Percentiles rank a stretch among this genome's conserved stretches.
These are phyloP conservation scores for Salvia rosmarinus DNA, from an alignment of 257 asterid species.

Conservation along the genomic window DNA sequence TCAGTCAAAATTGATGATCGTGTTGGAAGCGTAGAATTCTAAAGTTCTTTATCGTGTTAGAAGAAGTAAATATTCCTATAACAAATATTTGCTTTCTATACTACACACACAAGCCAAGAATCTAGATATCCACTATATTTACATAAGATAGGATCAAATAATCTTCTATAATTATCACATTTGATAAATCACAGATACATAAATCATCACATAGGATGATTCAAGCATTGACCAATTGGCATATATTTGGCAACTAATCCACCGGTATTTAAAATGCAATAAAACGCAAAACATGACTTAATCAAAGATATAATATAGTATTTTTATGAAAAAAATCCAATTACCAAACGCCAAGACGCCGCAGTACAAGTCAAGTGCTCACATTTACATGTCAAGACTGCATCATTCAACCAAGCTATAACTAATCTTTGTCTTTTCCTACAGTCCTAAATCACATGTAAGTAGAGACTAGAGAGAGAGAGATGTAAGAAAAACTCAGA, in stretches of 20 bases:
- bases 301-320: background rate
- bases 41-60: background rate
- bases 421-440: conserved; percentile 30
- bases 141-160: background rate
- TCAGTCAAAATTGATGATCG: background rate
- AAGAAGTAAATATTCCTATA: background rate
- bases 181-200: background rate
- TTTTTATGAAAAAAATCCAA: background rate
- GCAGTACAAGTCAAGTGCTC: conserved; percentile 26
- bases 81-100: background rate
- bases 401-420: conserved; percentile 5
- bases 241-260: conserved; percentile 42
- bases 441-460: background rate
- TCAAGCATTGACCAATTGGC: conserved; percentile 29
- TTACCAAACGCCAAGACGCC: conserved; percentile 23
- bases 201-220: conserved; percentile 15
- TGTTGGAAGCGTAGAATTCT: background rate
- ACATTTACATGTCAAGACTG: conserved; percentile 14
- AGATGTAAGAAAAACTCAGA: background rate
- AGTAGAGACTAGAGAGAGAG: background rate
- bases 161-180: background rate
- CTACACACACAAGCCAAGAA: too few species aligned
- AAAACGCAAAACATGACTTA: conserved; percentile 2
- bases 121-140: too few species aligned
- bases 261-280: conserved; percentile 27